Conservation (phyloP, 225 moss, liverwort and hornwort species). For the Sphagnum tenellum region DNA sequence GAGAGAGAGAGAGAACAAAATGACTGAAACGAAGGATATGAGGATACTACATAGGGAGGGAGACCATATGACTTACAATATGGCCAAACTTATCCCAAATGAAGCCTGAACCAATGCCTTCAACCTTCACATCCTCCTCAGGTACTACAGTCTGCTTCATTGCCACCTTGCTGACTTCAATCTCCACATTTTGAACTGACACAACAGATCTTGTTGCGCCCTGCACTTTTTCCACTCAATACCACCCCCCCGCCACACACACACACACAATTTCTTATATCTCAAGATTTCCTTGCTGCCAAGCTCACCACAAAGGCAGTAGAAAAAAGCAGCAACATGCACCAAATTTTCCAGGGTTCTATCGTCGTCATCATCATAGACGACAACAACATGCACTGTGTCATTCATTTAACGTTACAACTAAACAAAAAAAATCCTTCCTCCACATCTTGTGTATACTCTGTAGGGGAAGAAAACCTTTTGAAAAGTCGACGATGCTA, state of each 20-base stretch:
- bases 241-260: not conserved
- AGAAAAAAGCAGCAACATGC: not conserved
- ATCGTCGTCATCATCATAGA: no score
- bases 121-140: slow-evolving; percentile 51
- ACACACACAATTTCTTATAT: not conserved
- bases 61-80: slow-evolving; percentile 19
- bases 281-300: not conserved
- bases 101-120: slow-evolving; percentile 63
- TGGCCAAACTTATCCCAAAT: slow-evolving; percentile 62
- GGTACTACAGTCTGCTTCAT: slow-evolving; percentile 29
- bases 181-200: slow-evolving; percentile 52
- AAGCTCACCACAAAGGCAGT: not conserved
- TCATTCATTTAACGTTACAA: not conserved
- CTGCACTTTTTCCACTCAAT: slow-evolving; percentile 18
- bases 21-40: not conserved
- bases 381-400: not conserved
- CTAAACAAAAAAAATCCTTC: not conserved
- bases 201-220: slow-evolving; percentile 54
- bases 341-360: not conserved
- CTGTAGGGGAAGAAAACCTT: not conserved
- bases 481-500: not conserved
- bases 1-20: no score
- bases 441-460: not conserved
- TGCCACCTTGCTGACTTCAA: slow-evolving; percentile 25
- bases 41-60: not conserved